Percentiles rank a stretch among this genome's conserved stretches.
Evolutionary conservation across 2,329 filamentous ascomycete species (phyloP).

Genomic region (Ophiostoma angusticollis): DNA sequence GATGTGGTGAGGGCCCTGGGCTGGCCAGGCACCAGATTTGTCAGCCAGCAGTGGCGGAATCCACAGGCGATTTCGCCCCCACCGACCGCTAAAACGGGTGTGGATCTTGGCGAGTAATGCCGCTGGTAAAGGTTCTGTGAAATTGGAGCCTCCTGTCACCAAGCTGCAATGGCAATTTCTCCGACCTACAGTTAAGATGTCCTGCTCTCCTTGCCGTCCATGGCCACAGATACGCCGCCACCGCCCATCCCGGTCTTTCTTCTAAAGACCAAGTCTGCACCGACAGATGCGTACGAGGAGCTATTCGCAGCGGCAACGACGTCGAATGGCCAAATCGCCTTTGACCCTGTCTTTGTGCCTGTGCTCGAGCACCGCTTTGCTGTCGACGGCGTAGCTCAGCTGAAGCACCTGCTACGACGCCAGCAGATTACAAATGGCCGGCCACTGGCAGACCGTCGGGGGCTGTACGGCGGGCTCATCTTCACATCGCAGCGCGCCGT

Average conservation of each 20-base stretch:
- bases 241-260: slow-evolving; percentile 46
- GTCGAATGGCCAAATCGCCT: slow-evolving; percentile 24
- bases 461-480: slow-evolving; percentile 58
- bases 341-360: slow-evolving; percentile 59
- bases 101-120: too few species aligned
- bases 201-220: neutral
- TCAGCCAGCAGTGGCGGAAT: too few species aligned
- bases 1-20: too few species aligned
- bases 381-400: slow-evolving; percentile 39
- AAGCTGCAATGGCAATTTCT: too few species aligned
- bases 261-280: slow-evolving; percentile 64
- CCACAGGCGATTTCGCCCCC: too few species aligned
- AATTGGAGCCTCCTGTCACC: too few species aligned
- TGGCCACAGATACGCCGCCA: slow-evolving; percentile 4
- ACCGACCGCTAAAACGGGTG: too few species aligned
- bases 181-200: neutral
- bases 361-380: slow-evolving; percentile 62
- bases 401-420: slow-evolving; percentile 37
- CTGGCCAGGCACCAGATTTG: too few species aligned
- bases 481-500: slow-evolving; percentile 78
- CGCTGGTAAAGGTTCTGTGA: too few species aligned
- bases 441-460: slow-evolving; percentile 7
- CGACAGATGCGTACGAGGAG: slow-evolving; percentile 60
- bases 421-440: slow-evolving; percentile 24
- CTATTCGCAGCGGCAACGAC: slow-evolving; percentile 38